Conservation (phyloP, 192 early-diverging fungal species). For the Backusella luteola region DNA sequence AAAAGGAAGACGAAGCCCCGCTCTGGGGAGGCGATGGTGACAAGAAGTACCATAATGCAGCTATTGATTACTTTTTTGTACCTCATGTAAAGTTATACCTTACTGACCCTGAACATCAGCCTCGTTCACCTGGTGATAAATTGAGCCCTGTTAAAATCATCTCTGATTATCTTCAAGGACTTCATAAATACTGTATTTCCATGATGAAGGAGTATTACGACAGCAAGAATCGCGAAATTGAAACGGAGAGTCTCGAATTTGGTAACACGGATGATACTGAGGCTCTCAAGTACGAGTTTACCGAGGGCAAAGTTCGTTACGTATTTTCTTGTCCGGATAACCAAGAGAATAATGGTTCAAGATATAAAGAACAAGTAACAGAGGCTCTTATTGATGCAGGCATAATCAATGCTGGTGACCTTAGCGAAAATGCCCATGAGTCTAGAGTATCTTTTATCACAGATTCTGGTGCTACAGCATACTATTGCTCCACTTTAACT, state of each 20-base stretch:
- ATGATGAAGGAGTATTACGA: not conserved
- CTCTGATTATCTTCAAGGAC: not conserved
- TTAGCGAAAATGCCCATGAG: not conserved
- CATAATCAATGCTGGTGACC: not conserved
- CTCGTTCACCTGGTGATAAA: not conserved
- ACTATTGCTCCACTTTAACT: not conserved
- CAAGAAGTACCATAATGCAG: not conserved
- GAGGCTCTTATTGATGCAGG: not conserved
- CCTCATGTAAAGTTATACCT: not conserved
- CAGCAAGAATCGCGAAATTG: not conserved
- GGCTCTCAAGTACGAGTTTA: not conserved
- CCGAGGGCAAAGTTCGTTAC: not conserved
- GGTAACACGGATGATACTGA: not conserved
- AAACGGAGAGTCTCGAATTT: not conserved
- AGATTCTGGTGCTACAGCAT: not conserved
- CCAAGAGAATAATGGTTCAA: not conserved
- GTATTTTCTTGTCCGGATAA: not conserved
- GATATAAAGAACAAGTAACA: not conserved
- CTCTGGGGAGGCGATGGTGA: not conserved
- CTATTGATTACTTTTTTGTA: not conserved
- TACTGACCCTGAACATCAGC: not conserved
- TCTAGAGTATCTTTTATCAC: not conserved
- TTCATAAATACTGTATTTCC: not conserved
- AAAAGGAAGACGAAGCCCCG: not conserved
- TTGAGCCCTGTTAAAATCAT: not conserved